Evolutionary conservation across 2,329 filamentous ascomycete genomes (phyloP), one percentile per base, ranked within the genome.

Genomic region (Nemania diffusa): DNA sequence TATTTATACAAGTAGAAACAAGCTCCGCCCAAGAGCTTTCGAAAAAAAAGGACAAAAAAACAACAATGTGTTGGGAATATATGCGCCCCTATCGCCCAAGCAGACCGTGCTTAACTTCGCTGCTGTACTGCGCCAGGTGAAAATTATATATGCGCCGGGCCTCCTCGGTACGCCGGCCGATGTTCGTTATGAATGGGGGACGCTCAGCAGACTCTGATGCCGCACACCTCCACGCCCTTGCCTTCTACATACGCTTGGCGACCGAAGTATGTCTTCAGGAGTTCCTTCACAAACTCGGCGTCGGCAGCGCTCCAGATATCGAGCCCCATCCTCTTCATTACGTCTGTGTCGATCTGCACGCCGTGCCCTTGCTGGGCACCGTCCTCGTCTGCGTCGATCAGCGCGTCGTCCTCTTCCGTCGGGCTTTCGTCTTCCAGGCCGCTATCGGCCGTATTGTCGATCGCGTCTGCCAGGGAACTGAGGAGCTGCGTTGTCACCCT

Each of bases 301-400:
- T 95, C 92, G 17, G 83, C 82, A 34, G 85, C 82, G 75, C 91
- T 94, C 92, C 92, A 96, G 0, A 90, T 84, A 73, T 96, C 92
- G 22, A 96, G 84, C 0, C 92, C 92, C 88, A 95, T 91, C 52
- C 84, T 83, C 65, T 88, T 85, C 57, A 95, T 77, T 62, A 91
- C 88, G 27, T 89, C 88, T 70, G 86, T 88, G 69, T 85, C 86
- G 24, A 95, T 81, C 13, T 84, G 82, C 56, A 92, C 79, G 55
- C 77, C 78, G 1, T 75, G 77, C 42, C 80, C 80, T n/a, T 74
- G 77, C 17, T n/a, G n/a, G n/a, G 76, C 74, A 5, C 80, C 80
- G 13, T 80, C 78, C 5, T 81, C 81, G 9, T 73, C 73, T 4
- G 71, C 68, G 7, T 76, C 72, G 3, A 69, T 63, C 15, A 73